Evolutionary conservation across 2,329 filamentous ascomycete genomes (phyloP).

Genomic region (Didymella pinodella): DNA sequence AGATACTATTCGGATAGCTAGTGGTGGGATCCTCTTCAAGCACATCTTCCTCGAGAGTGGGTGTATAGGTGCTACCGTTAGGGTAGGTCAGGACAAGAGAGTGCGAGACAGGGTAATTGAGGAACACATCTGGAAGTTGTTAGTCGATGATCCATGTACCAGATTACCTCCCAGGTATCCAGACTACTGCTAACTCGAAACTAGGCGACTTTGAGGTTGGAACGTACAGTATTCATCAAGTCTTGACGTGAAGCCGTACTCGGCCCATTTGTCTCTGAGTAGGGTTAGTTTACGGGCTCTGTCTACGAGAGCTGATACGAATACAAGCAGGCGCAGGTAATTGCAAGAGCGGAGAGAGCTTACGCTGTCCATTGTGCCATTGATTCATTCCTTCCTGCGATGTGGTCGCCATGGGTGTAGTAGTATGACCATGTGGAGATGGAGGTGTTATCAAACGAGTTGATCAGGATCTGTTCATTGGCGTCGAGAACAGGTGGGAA

Average conservation of each 20-base stretch:
- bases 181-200: too few relatives aligned
- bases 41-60: slow-evolving; percentile 45
- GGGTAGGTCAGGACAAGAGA: slow-evolving; percentile 44
- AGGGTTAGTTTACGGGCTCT: neutral
- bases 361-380: slow-evolving; percentile 52
- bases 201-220: too few relatives aligned
- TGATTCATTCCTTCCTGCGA: slow-evolving; percentile 47
- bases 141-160: neutral
- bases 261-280: slow-evolving; percentile 40
- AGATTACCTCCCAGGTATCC: neutral
- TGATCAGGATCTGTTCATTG: slow-evolving; percentile 51
- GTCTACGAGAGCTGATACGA: neutral
- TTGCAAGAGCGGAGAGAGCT: neutral
- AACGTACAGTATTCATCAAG: slow-evolving; percentile 49
- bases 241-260: slow-evolving; percentile 48
- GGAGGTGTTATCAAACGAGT: slow-evolving; percentile 53
- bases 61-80: slow-evolving; percentile 45
- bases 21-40: slow-evolving; percentile 47
- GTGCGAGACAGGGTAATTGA: slow-evolving; percentile 51
- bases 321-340: neutral
- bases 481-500: slow-evolving; percentile 47
- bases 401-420: slow-evolving; percentile 49
- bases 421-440: slow-evolving; percentile 52
- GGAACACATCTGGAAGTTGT: slow-evolving; percentile 39
- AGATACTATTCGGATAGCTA: slow-evolving; percentile 51